A percentile compares a stretch with the other conserved stretches of the same genome.
These are phyloP conservation scores for Trametes polyzona DNA, from an alignment of 1,284 basidiomycete species.

Conservation along the genomic window DNA sequence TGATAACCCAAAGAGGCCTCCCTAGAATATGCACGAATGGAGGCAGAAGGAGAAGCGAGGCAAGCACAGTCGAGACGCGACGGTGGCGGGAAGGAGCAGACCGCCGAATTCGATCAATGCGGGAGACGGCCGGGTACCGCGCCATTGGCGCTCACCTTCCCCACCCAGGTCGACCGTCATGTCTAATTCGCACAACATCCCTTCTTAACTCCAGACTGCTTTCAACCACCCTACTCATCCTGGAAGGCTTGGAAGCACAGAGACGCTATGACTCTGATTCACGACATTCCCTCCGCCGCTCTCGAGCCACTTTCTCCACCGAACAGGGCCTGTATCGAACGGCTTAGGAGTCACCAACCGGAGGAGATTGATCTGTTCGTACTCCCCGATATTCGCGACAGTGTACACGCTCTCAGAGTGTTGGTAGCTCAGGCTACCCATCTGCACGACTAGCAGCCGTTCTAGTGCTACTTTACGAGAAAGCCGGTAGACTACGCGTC, in stretches of 20 bases:
- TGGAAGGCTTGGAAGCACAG: too few species aligned
- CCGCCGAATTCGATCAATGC: constrained; percentile 8
- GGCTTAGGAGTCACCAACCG: constrained; percentile 44
- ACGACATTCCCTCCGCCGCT: constrained; percentile 14
- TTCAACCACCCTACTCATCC: not conserved
- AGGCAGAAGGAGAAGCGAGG: not conserved
- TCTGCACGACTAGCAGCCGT: constrained; percentile 68
- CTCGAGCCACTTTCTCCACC: constrained; percentile 24
- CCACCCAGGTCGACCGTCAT: constrained; percentile 1
- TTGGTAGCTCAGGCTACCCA: constrained; percentile 50
- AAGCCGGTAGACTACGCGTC: constrained; percentile 67
- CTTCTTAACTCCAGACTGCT: not conserved
- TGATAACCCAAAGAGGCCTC: too few species aligned
- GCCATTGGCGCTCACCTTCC: not conserved
- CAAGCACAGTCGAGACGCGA: too few species aligned
- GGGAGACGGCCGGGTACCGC: constrained; percentile 6
- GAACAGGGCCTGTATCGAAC: constrained; percentile 35
- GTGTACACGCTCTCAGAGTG: constrained; percentile 6
- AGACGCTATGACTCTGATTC: constrained; percentile 8
- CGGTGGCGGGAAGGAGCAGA: constrained; percentile 2
- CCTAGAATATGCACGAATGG: too few species aligned
- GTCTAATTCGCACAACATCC: not conserved
- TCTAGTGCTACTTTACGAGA: constrained; percentile 77
- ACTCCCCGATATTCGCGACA: constrained; percentile 5
- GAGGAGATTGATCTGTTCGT: constrained; percentile 59